Evolutionary conservation across 106 monocot species (phyloP).

Genomic region (Apostasia ramifera): DNA sequence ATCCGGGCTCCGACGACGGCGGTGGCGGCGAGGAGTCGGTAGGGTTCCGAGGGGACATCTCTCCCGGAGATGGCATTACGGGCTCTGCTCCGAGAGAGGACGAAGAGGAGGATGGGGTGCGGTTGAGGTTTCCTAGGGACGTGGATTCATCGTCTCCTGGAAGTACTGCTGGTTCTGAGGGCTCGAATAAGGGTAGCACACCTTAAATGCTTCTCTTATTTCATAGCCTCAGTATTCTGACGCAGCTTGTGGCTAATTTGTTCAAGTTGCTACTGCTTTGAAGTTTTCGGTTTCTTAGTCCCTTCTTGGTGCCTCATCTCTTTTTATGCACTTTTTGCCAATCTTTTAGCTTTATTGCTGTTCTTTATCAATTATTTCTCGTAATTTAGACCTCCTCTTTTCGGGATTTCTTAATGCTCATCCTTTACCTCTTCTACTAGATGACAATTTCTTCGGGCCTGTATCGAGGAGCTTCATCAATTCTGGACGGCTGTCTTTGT

Average conservation of each 20-base stretch:
- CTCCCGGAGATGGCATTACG: conserved; percentile 31
- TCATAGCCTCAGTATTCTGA: neutral
- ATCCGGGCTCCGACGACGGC: neutral
- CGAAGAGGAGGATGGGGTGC: conserved; percentile 33
- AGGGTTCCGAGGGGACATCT: conserved; percentile 14
- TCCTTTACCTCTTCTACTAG: conserved; percentile 17
- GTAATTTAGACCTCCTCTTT: neutral
- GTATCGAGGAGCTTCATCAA: conserved; percentile 88
- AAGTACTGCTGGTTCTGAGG: conserved; percentile 57
- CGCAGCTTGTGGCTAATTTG: too few relatives aligned
- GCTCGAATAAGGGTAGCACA: conserved; percentile 66
- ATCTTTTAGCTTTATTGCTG: too few relatives aligned
- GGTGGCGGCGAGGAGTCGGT: conserved; percentile 4
- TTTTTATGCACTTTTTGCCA: too few relatives aligned
- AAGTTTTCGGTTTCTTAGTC: too few relatives aligned
- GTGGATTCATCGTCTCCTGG: conserved; percentile 68
- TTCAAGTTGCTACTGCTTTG: too few relatives aligned
- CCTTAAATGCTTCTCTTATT: neutral
- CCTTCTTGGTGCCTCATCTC: too few relatives aligned
- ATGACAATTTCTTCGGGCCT: conserved; percentile 90
- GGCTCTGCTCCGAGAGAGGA: conserved; percentile 20
- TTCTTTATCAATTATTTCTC: conserved; percentile 2
- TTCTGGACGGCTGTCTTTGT: conserved; percentile 48
- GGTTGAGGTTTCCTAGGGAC: conserved; percentile 35
- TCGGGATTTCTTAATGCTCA: neutral